phyloP scores from a whole-genome alignment of 345 rosid species.

The Lepidium africanum region DNA sequence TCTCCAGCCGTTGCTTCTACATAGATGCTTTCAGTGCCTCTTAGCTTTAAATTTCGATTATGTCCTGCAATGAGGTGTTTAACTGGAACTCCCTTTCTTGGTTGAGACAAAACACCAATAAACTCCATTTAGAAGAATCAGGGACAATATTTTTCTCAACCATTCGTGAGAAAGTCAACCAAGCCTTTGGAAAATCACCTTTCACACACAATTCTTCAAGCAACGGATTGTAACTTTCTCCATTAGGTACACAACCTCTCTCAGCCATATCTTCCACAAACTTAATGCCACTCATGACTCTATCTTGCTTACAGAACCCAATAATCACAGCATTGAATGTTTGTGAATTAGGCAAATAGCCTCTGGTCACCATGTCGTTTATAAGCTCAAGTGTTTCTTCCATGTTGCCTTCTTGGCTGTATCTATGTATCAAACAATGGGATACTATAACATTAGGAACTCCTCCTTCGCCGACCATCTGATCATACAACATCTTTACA shows the following conservation, averaged over 20 bases:
- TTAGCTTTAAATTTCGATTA: slow-evolving; percentile 9
- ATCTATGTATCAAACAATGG: slow-evolving; percentile 51
- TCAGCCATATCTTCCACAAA: slow-evolving; percentile 55
- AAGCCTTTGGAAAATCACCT: slow-evolving; percentile 40
- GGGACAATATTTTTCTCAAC: slow-evolving; percentile 49
- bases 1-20: slow-evolving; percentile 52
- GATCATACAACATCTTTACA: slow-evolving; percentile 42
- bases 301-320: slow-evolving; percentile 56
- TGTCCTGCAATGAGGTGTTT: slow-evolving; percentile 20
- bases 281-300: slow-evolving; percentile 43
- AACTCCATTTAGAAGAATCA: slow-evolving; percentile 46
- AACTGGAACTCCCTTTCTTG: slow-evolving; percentile 25
- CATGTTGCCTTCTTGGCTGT: slow-evolving; percentile 37
- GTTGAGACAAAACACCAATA: slow-evolving; percentile 41
- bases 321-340: slow-evolving; percentile 48
- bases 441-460: slow-evolving; percentile 43
- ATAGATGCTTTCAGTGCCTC: neutral
- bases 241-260: slow-evolving; percentile 46
- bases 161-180: slow-evolving; percentile 43
- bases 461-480: slow-evolving; percentile 48
- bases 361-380: slow-evolving; percentile 44
- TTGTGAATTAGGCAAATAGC: slow-evolving; percentile 42
- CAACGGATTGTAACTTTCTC: slow-evolving; percentile 39
- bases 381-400: slow-evolving; percentile 46
- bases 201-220: slow-evolving; percentile 39